phyloP scores from a whole-genome alignment of 2,329 filamentous ascomycete genomes.

The Epichloe sibirici region DNA sequence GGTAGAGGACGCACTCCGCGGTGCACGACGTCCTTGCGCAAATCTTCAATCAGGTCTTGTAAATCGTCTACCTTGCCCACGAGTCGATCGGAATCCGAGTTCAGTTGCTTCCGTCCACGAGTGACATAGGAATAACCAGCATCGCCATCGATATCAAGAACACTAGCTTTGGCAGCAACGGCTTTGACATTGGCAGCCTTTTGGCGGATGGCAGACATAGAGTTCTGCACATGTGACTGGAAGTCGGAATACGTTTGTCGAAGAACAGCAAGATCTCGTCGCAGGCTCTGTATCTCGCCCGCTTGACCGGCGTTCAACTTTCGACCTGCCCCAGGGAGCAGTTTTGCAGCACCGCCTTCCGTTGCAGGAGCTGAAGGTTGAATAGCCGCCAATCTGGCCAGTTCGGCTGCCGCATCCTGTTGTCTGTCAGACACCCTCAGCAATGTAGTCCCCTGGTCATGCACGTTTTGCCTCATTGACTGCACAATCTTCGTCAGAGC shows the following conservation, averaged over 20 bases:
- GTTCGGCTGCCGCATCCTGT: constrained; percentile 76
- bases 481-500: constrained; percentile 74
- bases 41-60: constrained; percentile 92
- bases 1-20: constrained; percentile 86
- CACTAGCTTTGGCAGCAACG: constrained; percentile 54
- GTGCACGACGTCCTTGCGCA: constrained; percentile 91
- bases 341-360: constrained; percentile 26
- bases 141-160: constrained; percentile 63
- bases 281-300: constrained; percentile 67
- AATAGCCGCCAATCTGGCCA: constrained; percentile 47
- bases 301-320: constrained; percentile 51
- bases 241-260: constrained; percentile 91
- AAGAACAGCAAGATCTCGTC: constrained; percentile 79
- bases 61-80: constrained; percentile 90
- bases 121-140: constrained; percentile 79
- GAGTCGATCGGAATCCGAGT: constrained; percentile 76
- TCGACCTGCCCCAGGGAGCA: constrained; percentile 19
- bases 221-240: constrained; percentile 74
- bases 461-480: constrained; percentile 69
- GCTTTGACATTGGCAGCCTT: constrained; percentile 76
- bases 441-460: constrained; percentile 70
- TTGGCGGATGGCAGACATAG: constrained; percentile 69
- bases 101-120: constrained; percentile 74
- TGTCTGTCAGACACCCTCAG: constrained; percentile 84
- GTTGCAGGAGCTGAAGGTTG: constrained; percentile 30